Percentiles rank a stretch among this genome's conserved stretches.
These are phyloP conservation scores for Amniculicola lignicola DNA, from an alignment of 495 filamentous ascomycete genomes.

Conservation along the genomic window DNA sequence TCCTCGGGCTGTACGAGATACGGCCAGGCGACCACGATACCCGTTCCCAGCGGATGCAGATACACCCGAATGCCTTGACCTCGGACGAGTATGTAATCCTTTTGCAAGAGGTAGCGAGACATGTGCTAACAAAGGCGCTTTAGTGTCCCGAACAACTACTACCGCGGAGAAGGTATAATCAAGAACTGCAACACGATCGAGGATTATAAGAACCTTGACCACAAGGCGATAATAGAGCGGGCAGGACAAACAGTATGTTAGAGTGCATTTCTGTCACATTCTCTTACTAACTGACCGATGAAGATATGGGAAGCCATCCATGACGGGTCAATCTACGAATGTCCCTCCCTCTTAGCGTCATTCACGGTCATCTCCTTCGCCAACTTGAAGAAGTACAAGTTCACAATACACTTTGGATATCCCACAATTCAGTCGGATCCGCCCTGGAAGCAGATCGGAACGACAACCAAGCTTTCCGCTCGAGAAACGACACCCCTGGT, in stretches of 20 bases:
- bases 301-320: constrained; percentile 97
- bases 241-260: constrained; percentile 68
- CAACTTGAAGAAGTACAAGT: constrained; percentile 92
- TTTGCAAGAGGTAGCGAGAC: background rate
- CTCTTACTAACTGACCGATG: constrained; percentile 2
- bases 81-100: constrained; percentile 66
- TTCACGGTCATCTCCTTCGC: constrained; percentile 91
- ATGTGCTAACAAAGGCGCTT: background rate
- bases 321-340: constrained; percentile 92
- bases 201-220: constrained; percentile 78
- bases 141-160: constrained; percentile 69
- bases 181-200: constrained; percentile 96
- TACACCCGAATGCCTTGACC: constrained; percentile 80
- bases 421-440: constrained; percentile 87
- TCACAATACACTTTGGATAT: constrained; percentile 93
- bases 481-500: constrained; percentile 71
- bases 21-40: constrained; percentile 64
- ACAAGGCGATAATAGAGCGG: constrained; percentile 64
- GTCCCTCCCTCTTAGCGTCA: constrained; percentile 82
- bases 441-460: constrained; percentile 57
- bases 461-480: constrained; percentile 50
- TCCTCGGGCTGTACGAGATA: constrained; percentile 88
- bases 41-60: constrained; percentile 77
- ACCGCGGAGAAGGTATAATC: constrained; percentile 87
- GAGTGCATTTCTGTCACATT: background rate